Conservation (phyloP, 2,329 filamentous ascomycete genomes). For the Phialocephala subalpina region DNA sequence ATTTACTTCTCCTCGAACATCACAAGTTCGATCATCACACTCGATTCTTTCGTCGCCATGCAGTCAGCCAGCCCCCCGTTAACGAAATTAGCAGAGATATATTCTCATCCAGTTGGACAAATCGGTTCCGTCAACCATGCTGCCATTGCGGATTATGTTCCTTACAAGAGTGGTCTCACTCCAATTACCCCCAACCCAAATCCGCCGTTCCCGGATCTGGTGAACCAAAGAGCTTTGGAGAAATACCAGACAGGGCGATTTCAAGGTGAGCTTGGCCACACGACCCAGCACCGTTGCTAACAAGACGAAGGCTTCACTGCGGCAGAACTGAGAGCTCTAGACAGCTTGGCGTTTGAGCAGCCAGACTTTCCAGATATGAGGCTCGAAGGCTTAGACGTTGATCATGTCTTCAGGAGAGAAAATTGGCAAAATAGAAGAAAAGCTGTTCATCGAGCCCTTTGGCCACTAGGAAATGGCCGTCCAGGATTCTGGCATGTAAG, state of each 20-base stretch:
- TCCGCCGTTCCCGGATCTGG: neutral
- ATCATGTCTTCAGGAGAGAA: neutral
- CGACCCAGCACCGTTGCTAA: neutral
- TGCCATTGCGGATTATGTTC: neutral
- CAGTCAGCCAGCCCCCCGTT: neutral
- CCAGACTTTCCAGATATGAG: neutral
- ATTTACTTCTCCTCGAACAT: too few relatives aligned
- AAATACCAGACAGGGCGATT: neutral
- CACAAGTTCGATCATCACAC: too few relatives aligned
- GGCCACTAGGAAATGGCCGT: neutral
- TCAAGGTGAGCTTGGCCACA: neutral
- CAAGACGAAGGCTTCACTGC: neutral
- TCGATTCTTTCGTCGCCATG: neutral
- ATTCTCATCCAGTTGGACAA: neutral
- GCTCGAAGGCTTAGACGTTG: neutral
- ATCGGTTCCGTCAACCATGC: neutral
- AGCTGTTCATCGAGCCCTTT: neutral
- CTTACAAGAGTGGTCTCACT: neutral
- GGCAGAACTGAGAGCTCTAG: neutral
- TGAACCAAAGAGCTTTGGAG: neutral
- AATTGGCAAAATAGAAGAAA: neutral
- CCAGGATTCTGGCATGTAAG: neutral
- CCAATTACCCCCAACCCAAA: neutral
- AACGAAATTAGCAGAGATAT: neutral
- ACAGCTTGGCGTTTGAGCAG: neutral